Conservation (phyloP, 192 early-diverging fungal genomes). For the Coemansia sp. region DNA sequence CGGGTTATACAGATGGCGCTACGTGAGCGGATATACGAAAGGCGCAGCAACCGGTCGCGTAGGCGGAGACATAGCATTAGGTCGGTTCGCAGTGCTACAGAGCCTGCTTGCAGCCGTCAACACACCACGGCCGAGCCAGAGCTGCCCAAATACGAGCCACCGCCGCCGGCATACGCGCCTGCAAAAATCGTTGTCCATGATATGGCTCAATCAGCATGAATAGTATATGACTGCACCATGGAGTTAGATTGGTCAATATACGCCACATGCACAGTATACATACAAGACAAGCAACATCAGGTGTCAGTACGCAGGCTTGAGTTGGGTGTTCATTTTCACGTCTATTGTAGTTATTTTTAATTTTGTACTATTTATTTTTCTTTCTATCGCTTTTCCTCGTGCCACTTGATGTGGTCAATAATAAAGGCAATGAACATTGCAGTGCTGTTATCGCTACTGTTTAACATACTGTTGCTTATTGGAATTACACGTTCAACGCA, state of each 20-base stretch:
- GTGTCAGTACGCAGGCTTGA: neutral
- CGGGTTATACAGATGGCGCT: constrained; percentile 1
- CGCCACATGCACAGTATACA: constrained; percentile 9
- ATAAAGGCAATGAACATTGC: constrained; percentile 28
- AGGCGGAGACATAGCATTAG: neutral
- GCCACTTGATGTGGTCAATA: constrained; percentile 19
- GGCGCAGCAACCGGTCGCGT: neutral
- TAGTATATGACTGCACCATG: neutral
- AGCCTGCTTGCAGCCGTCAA: neutral
- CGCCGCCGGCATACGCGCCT: constrained; percentile 29
- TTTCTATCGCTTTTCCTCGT: neutral
- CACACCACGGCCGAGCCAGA: constrained; percentile 3
- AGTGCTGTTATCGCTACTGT: constrained; percentile 27
- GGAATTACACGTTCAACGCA: constrained; percentile 16
- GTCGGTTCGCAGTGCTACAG: neutral
- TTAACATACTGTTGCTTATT: constrained; percentile 34
- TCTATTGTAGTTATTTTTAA: constrained; percentile 1
- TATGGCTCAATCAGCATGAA: neutral
- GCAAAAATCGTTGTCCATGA: constrained; percentile 9
- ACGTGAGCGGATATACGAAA: neutral
- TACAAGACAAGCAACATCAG: neutral
- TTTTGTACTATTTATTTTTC: neutral
- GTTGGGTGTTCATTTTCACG: neutral
- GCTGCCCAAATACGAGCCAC: constrained; percentile 38
- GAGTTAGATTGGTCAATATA: neutral